Base-by-base conservation (phyloP, 768 basidiomycete genomes). In the Russula brevipes region DNA sequence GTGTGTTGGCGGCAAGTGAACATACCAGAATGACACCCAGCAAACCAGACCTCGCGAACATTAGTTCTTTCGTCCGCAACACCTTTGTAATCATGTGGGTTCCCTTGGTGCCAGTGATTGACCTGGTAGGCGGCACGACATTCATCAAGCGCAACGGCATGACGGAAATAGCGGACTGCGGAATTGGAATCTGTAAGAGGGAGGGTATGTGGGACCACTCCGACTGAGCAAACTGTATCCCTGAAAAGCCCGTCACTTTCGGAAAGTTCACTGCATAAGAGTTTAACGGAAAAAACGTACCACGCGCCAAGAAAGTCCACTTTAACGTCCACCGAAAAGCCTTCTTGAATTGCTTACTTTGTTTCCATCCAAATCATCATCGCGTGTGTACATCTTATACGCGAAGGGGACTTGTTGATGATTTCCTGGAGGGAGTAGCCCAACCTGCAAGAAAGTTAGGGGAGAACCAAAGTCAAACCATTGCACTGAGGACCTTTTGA, bases 381-480 rank as follows among this genome's bases (percentile, higher is more conserved):
- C 80, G 3, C 78, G 74, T 2, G 78, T 79, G 74, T 84, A 91
- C 85, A 91, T 88, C 64, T 82, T 81, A 75, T 85, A 87, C 3
- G 89, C 89, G 68, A 92, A 90, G 0, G 86, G 86, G 5, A 91
- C 83, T 70, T 89, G 87, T 66, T 90, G 85, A 52, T 85, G 80
- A 61, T 90, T 91, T 66, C 80, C 80, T 30, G 77, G 78, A 0
- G 89, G 89, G 0, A 91, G 76, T 3, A 91, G 75, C 1, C 89
- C 89, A 38, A 89, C 81, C 84, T 86, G 51, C 24, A 38, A 49
- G 14, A 5, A 24, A 19, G 31, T 55, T 38, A 42, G 6, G 24
- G 24, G 24, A 24, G 24, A 24, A 24, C 24, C 1, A 24, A 24
- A 24, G 24, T 24, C 24, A 24, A 24, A 1, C 24, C 24, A 24